These are phyloP conservation scores for Zasmidium angulare DNA, from an alignment of 2,329 filamentous ascomycete genomes.

Conservation along the genomic window DNA sequence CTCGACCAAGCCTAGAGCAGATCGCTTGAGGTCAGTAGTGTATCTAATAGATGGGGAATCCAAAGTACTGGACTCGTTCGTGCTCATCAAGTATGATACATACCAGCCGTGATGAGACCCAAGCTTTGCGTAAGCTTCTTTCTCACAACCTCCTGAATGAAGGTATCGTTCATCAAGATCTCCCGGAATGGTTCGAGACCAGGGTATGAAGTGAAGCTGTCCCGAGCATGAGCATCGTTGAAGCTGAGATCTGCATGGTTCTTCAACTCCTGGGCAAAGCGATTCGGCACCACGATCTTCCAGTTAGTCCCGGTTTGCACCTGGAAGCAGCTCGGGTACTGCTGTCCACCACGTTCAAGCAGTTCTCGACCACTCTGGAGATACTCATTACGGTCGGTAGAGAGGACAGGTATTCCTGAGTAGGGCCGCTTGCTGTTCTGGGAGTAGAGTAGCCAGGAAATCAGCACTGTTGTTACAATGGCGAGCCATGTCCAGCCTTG, in stretches of 20 bases:
- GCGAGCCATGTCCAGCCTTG: too few species aligned
- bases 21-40: too few species aligned
- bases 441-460: too few species aligned
- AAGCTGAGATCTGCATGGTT: conserved; percentile 23
- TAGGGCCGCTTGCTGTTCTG: background rate
- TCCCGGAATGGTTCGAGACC: conserved; percentile 22
- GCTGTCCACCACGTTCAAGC: background rate
- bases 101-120: conserved; percentile 13
- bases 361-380: background rate
- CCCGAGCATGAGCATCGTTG: background rate
- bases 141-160: conserved; percentile 18
- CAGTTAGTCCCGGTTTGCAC: conserved; percentile 16
- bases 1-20: background rate
- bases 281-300: conserved; percentile 18
- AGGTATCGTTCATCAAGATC: conserved; percentile 2
- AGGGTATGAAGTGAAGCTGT: conserved; percentile 15
- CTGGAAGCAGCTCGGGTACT: conserved; percentile 10
- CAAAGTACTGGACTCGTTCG: too few species aligned
- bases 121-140: conserved; percentile 20
- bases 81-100: background rate
- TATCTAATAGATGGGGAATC: too few species aligned
- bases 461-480: too few species aligned
- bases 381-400: background rate
- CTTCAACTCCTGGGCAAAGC: conserved; percentile 15
- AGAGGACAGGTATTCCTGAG: background rate